phyloP scores from a whole-genome alignment of 2,329 filamentous ascomycete species.

The Magnaporthiopsis incrustans region DNA sequence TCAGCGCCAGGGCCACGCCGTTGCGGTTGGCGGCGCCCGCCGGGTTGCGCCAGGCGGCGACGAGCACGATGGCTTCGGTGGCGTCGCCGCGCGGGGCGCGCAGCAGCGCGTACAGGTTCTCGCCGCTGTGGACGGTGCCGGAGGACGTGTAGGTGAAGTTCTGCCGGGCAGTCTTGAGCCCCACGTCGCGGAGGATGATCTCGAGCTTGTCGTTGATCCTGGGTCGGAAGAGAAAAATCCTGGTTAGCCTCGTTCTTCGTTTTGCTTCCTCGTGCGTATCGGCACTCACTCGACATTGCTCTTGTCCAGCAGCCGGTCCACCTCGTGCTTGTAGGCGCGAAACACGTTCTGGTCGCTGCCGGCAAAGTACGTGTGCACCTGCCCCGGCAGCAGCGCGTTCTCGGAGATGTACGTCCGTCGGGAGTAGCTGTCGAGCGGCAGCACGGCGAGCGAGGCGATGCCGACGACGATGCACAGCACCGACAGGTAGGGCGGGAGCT shows the following conservation, averaged over 20 bases:
- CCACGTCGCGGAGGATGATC: constrained; percentile 66
- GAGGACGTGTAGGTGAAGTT: constrained; percentile 79
- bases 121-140: constrained; percentile 64
- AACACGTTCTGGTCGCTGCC: constrained; percentile 95
- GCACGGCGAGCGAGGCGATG: constrained; percentile 78
- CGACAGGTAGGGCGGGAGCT: constrained; percentile 81
- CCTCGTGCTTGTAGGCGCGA: constrained; percentile 78
- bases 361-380: constrained; percentile 96
- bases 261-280: too few relatives aligned
- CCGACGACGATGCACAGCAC: constrained; percentile 78
- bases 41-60: constrained; percentile 82
- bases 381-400: constrained; percentile 88
- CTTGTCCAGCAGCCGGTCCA: constrained; percentile 52
- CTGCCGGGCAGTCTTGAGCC: constrained; percentile 81
- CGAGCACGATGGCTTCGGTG: constrained; percentile 90
- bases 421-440: constrained; percentile 87
- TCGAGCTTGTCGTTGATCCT: constrained; percentile 65
- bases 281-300: constrained; percentile 40
- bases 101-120: constrained; percentile 90
- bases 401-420: constrained; percentile 93
- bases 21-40: constrained; percentile 73
- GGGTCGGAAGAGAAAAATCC: neutral
- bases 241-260: neutral
- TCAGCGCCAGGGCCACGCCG: constrained; percentile 78
- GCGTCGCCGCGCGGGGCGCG: constrained; percentile 92